phyloP scores from a whole-genome alignment of 441 rosid species.

The Pelargonium australe region DNA sequence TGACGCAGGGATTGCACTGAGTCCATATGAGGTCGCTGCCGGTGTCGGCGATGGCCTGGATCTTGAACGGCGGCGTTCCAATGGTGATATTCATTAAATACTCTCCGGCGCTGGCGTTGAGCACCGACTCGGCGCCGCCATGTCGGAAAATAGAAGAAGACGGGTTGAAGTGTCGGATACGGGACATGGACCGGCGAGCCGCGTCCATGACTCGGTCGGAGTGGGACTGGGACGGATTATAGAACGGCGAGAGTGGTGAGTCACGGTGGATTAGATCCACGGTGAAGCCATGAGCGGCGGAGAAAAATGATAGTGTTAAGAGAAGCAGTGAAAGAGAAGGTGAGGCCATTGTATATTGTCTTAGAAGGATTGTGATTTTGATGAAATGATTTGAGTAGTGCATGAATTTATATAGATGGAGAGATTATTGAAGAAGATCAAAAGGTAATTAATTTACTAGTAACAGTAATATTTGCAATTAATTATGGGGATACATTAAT shows the following conservation, averaged over 20 bases:
- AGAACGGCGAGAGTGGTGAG: constrained; percentile 49
- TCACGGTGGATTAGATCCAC: constrained; percentile 50
- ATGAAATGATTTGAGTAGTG: too few species aligned
- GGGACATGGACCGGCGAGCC: constrained; percentile 42
- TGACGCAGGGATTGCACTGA: constrained; percentile 52
- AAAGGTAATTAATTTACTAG: too few species aligned
- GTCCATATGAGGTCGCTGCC: constrained; percentile 63
- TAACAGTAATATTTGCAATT: too few species aligned
- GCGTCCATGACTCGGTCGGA: constrained; percentile 33
- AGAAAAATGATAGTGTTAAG: too few species aligned
- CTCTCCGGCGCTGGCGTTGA: constrained; percentile 33
- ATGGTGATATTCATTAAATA: constrained; percentile 42
- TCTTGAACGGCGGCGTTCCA: constrained; percentile 41
- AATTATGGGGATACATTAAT: too few species aligned
- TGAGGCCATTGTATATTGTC: too few species aligned
- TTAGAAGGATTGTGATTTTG: too few species aligned
- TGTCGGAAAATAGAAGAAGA: not conserved
- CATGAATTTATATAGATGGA: too few species aligned
- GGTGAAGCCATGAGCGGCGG: constrained; percentile 17
- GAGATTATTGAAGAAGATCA: too few species aligned
- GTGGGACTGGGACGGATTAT: constrained; percentile 29
- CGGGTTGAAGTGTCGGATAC: constrained; percentile 25
- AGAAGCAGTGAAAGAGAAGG: too few species aligned
- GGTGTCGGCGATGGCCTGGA: constrained; percentile 43
- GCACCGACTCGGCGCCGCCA: constrained; percentile 25